Evolutionary conservation across 1,284 basidiomycete species (phyloP), one percentile per base, ranked within the genome.

Genomic region (Trametes hirsuta): DNA sequence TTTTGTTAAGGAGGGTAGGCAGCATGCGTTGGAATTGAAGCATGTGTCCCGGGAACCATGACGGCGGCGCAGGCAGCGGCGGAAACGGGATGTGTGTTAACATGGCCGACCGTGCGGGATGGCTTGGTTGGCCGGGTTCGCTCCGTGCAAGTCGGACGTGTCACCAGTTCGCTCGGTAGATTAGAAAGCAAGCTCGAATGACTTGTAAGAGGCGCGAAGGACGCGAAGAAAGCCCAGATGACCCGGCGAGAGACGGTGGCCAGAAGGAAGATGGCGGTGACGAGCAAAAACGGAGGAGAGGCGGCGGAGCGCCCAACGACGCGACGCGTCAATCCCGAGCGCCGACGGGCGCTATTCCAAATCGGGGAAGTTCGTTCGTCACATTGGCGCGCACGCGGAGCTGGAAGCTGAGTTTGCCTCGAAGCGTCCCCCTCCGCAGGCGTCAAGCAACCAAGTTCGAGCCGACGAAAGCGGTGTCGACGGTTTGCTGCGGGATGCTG

Each of bases 41-140:
- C 97, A 98, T 99, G 77, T 99, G 97, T 10, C 97, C 97, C 25
- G 94, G 92, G 75, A 93, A 97, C 96, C 96, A 98, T 78, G 94
- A 95, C 53, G 93, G 91, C n/a, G 94, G 86, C 50, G 78, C 74
- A 49, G 91, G 90, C 44, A 93, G 78, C 53, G 75, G 69, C 63
- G 89, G 88, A 65, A 82, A 75, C 37, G 77, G 75, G 59, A 86
- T 74, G 63, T 78, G 76, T 59, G 75, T 72, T 63, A 83, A 71
- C 77, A 78, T 79, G 30, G 30, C 30, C 30, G 30, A 8, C 30
- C 40, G 12, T 42, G 34, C 30, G 30, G 25, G 8, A 25, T 21
- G 14, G 21, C 10, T 40, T 40, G 39, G 14, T 40, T 14, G 39
- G 14, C 39, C 39, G 39, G 10, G 14, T 18, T 40, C 14, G 39